Evolutionary conservation across 768 basidiomycete species (phyloP), one percentile per base, ranked within the genome.

Genomic region (Gloeostereum incarnatum): DNA sequence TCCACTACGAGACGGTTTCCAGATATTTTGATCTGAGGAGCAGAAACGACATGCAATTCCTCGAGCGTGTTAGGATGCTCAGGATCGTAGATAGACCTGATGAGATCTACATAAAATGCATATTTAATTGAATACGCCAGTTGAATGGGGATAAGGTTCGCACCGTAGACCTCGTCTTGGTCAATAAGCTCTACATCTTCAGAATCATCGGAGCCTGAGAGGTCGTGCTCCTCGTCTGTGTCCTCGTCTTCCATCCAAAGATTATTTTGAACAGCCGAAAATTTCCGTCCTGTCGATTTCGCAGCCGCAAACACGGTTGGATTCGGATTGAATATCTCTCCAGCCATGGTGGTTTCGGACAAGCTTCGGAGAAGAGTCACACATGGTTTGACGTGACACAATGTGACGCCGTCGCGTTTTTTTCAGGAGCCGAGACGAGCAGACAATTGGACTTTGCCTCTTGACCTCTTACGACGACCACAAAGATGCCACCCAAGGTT

Each of bases 41-140:
- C 76, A 33, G 90, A 94, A 29, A 99, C 93, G 25, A 99, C 96
- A 17, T 87, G 81, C 6, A 99, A 80, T 53, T 97, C 90, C 54
- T 99, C 96, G 32, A 99, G 71, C 13, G 82, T 85, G 51, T 82
- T 84, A 4, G 91, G 88, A 58, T 99, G 92, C 54, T 99, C 96
- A 2, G 94, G 94, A 52, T 97, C 94, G 37, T 82, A 82, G 31
- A 98, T 97, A 3, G 79, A 82, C 40, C 92, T 75, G 38, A 99
- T 83, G 14, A 98, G 72, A 47, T 96, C 94, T 96, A 46, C 9
- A 24, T 19, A 39, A 23, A 21, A 20, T 34, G 38, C 16, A 44
- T 21, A 44, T 26, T 36, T 14, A 32, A 27, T 35, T 19, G 20
- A 42, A 22, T 36, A 9, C 3, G 32, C 26, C 21, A 21, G 31